Evolutionary conservation across 1,284 basidiomycete genomes (phyloP).

Genomic region (Malassezia vespertilionis): DNA sequence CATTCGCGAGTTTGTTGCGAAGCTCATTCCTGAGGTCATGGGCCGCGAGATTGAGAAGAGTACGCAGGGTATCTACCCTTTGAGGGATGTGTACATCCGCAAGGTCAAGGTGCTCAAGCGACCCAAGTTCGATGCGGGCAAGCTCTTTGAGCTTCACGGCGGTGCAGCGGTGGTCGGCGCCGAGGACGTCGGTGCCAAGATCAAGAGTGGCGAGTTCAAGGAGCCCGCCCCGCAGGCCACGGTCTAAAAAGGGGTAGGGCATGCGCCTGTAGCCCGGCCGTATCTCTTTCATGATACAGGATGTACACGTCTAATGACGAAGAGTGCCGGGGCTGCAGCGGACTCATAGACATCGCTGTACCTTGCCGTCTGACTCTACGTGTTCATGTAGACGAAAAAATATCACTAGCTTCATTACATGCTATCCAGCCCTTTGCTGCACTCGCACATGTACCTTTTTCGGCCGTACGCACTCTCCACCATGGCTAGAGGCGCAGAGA

Average conservation of each 20-base stretch:
- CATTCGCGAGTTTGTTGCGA: constrained; percentile 85
- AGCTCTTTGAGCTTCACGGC: constrained; percentile 91
- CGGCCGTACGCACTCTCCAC: background rate
- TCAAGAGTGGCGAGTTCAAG: constrained; percentile 74
- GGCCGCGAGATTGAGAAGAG: constrained; percentile 99
- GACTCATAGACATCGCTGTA: background rate
- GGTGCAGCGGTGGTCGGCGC: constrained; percentile 50
- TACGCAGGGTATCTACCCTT: constrained; percentile 84
- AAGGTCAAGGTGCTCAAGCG: constrained; percentile 86
- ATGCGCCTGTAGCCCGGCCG: background rate
- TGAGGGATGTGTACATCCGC: constrained; percentile 82
- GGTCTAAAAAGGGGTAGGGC: constrained; percentile 47
- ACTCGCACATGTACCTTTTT: background rate
- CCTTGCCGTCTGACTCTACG: background rate
- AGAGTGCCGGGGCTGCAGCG: background rate
- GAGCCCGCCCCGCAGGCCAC: constrained; percentile 76
- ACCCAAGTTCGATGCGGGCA: constrained; percentile 89
- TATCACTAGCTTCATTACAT: background rate
- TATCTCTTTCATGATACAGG: constrained; percentile 8
- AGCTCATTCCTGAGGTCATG: constrained; percentile 98
- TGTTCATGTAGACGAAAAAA: constrained; percentile 6
- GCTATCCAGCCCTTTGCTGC: background rate
- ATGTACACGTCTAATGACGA: background rate
- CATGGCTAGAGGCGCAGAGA: constrained; percentile 23
- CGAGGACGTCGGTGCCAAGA: constrained; percentile 76